Evolutionary conservation across 2,329 filamentous ascomycete genomes (phyloP).

Genomic region (Furcasterigmium furcatum): DNA sequence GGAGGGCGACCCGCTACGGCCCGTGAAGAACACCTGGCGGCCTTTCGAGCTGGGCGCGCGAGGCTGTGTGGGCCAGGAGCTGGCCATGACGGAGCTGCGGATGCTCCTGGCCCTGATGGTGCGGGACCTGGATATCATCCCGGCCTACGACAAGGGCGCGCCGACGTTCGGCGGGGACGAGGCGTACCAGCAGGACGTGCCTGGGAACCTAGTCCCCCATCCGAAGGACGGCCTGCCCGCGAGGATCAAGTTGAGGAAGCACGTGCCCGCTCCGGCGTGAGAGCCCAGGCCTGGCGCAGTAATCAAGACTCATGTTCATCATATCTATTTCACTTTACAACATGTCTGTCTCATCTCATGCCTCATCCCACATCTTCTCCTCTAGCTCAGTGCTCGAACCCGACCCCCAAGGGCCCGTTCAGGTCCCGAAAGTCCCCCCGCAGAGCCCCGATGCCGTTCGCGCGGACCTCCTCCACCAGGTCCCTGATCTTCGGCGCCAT

Average conservation of each 20-base stretch:
- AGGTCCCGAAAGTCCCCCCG: conserved; percentile 26
- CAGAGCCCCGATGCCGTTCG: conserved; percentile 23
- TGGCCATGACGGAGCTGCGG: conserved; percentile 50
- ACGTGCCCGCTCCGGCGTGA: too few relatives aligned
- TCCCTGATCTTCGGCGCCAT: conserved; percentile 28
- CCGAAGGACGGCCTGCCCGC: neutral
- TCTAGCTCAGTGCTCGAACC: conserved; percentile 9
- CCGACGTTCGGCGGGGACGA: too few relatives aligned
- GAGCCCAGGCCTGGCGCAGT: too few relatives aligned
- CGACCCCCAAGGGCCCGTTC: conserved; percentile 12
- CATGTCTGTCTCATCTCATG: too few relatives aligned
- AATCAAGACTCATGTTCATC: too few relatives aligned
- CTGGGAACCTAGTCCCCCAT: too few relatives aligned
- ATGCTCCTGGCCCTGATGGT: conserved; percentile 45
- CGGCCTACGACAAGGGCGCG: neutral
- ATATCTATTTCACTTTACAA: too few relatives aligned
- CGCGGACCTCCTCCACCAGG: conserved; percentile 22
- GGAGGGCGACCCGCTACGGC: conserved; percentile 50
- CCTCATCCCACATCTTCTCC: too few relatives aligned
- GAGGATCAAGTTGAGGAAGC: too few relatives aligned
- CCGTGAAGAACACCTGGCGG: conserved; percentile 9
- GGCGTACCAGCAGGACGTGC: too few relatives aligned
- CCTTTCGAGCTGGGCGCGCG: conserved; percentile 47
- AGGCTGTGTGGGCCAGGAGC: conserved; percentile 53
- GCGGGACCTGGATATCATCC: conserved; percentile 44